Percentiles rank a stretch among this genome's conserved stretches.
These are phyloP conservation scores for Cocos nucifera DNA, from an alignment of 176 grass and related monocot species.

Conservation along the genomic window DNA sequence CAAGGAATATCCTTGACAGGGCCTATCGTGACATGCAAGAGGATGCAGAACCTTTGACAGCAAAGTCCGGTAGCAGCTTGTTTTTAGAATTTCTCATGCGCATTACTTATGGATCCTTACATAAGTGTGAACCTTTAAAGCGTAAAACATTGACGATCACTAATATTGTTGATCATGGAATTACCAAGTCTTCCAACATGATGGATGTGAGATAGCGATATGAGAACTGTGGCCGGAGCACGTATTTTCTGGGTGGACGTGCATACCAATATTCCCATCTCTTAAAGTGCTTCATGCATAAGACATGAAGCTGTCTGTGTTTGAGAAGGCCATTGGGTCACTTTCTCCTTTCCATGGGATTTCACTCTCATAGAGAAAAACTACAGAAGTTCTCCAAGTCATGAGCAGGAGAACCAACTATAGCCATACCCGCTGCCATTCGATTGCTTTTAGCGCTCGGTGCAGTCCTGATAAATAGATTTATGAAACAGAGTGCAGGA, in stretches of 20 bases:
- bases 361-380: too few species aligned
- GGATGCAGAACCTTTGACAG: conserved; percentile 13
- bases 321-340: too few species aligned
- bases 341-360: too few species aligned
- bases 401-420: too few species aligned
- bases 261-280: too few species aligned
- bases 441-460: too few species aligned
- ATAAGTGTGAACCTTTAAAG: conserved; percentile 20
- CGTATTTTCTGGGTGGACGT: background rate
- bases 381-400: too few species aligned
- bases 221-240: background rate
- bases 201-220: conserved; percentile 33
- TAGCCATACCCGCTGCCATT: too few species aligned
- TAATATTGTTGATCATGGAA: conserved; percentile 14
- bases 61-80: conserved; percentile 31
- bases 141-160: conserved; percentile 19
- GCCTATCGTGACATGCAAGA: conserved; percentile 46
- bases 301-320: too few species aligned
- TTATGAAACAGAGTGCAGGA: too few species aligned
- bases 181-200: conserved; percentile 10
- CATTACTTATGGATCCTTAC: conserved; percentile 42
- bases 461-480: too few species aligned
- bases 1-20: conserved; percentile 76
- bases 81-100: conserved; percentile 68
- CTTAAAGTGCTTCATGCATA: too few species aligned